These are phyloP conservation scores for Saururus chinensis DNA, from an alignment of 164 flowering plant genomes.

Conservation along the genomic window DNA sequence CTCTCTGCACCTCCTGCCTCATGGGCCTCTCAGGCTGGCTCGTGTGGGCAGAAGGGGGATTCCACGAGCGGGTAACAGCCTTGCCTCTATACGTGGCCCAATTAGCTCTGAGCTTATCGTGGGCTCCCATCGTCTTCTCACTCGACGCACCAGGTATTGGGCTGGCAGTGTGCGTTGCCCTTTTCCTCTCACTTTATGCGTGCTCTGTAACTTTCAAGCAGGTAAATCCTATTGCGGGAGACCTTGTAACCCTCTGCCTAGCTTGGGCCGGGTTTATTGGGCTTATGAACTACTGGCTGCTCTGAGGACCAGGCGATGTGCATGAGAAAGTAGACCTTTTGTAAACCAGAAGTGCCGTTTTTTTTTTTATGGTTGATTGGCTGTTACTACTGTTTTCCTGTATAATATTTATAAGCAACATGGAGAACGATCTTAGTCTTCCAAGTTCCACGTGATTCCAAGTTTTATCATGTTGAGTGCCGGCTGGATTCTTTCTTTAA, in stretches of 20 bases:
- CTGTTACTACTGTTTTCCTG: background rate
- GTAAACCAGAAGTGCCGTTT: background rate
- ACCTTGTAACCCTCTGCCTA: constrained; percentile 58
- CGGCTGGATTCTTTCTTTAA: too few relatives aligned
- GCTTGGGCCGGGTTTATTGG: constrained; percentile 41
- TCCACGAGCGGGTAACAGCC: constrained; percentile 41
- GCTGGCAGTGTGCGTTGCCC: constrained; percentile 26
- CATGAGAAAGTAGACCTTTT: background rate
- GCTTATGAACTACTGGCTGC: constrained; percentile 30
- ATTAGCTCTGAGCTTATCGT: constrained; percentile 31
- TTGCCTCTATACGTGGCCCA: constrained; percentile 32
- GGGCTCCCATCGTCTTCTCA: constrained; percentile 57
- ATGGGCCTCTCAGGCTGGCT: constrained; percentile 80
- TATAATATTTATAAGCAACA: too few relatives aligned
- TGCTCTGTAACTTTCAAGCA: constrained; percentile 29
- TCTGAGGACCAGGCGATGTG: background rate
- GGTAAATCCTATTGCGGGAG: constrained; percentile 58
- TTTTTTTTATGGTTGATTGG: background rate
- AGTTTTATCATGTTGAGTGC: too few relatives aligned
- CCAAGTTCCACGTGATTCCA: too few relatives aligned
- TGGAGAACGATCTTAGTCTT: too few relatives aligned
- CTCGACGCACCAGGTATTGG: constrained; percentile 34
- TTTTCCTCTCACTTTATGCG: constrained; percentile 30
- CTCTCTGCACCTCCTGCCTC: constrained; percentile 26
- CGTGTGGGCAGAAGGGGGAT: constrained; percentile 89